phyloP scores from a whole-genome alignment of 1,284 basidiomycete species.

The Pseudozyma sp. region DNA sequence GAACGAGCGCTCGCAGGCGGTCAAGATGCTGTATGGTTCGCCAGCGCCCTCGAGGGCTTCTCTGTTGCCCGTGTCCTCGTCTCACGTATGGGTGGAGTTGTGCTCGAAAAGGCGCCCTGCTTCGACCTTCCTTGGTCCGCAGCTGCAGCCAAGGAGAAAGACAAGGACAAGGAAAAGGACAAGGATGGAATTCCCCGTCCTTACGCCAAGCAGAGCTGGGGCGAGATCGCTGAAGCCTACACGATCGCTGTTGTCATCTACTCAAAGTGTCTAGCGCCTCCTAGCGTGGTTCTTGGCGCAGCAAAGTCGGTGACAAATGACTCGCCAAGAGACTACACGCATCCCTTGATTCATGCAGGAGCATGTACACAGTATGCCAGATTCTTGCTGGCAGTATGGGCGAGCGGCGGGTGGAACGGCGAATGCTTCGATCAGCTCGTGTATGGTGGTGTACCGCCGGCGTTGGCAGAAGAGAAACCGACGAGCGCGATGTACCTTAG shows the following conservation, averaged over 20 bases:
- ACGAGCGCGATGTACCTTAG: constrained; percentile 46
- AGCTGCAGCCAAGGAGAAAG: constrained; percentile 48
- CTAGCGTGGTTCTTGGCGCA: constrained; percentile 55
- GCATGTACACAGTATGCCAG: constrained; percentile 64
- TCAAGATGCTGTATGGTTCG: constrained; percentile 68
- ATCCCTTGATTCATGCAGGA: constrained; percentile 63
- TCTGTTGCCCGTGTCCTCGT: constrained; percentile 61
- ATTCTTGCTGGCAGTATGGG: constrained; percentile 66
- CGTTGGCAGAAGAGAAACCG: constrained; percentile 56
- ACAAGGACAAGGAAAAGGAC: constrained; percentile 56
- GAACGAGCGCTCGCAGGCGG: constrained; percentile 67
- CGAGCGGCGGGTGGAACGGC: constrained; percentile 65
- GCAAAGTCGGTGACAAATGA: constrained; percentile 61
- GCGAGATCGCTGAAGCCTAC: constrained; percentile 66
- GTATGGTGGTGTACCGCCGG: constrained; percentile 64
- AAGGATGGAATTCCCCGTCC: constrained; percentile 50
- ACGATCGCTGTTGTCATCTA: constrained; percentile 63
- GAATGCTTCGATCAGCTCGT: constrained; percentile 68
- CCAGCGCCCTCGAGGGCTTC: constrained; percentile 66
- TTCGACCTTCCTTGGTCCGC: constrained; percentile 46
- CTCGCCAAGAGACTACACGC: constrained; percentile 66
- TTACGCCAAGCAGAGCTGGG: constrained; percentile 56
- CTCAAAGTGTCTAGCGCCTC: constrained; percentile 66
- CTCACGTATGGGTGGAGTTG: constrained; percentile 59
- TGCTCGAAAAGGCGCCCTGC: constrained; percentile 60